phyloP scores from a whole-genome alignment of 352 stramenopile species.

The Aphanomyces euteiches region DNA sequence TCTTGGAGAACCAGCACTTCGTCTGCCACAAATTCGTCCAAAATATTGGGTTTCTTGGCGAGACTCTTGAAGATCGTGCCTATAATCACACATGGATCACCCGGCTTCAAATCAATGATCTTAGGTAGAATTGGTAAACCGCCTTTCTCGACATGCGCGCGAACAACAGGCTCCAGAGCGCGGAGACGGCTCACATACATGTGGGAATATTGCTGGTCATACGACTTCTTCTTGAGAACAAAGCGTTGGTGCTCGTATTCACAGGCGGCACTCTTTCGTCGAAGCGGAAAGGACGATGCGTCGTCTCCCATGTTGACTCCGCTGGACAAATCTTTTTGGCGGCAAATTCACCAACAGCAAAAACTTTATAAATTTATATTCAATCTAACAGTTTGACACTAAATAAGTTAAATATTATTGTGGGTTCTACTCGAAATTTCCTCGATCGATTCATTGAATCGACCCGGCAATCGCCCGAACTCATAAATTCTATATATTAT shows the following conservation, averaged over 20 bases:
- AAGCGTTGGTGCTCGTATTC: slow-evolving; percentile 52
- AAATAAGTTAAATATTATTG: no score
- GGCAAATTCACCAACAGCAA: background rate
- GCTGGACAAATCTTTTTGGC: background rate
- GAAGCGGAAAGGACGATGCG: slow-evolving; percentile 4
- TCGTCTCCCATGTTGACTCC: background rate
- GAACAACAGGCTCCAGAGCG: slow-evolving; percentile 60
- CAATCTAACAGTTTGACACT: no score
- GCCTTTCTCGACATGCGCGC: slow-evolving; percentile 36
- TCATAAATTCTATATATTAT: no score
- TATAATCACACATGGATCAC: slow-evolving; percentile 65
- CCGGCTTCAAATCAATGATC: slow-evolving; percentile 71
- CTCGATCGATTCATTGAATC: no score
- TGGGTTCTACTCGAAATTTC: no score
- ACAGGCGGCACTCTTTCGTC: slow-evolving; percentile 8
- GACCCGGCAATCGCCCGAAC: no score
- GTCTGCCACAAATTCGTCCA: slow-evolving; percentile 70
- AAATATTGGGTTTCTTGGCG: slow-evolving; percentile 68
- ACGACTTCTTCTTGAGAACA: slow-evolving; percentile 80
- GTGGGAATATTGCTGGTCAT: slow-evolving; percentile 87
- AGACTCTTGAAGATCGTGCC: slow-evolving; percentile 84
- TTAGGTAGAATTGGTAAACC: slow-evolving; percentile 49
- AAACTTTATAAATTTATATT: no score
- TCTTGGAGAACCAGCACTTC: slow-evolving; percentile 48
- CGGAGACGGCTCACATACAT: slow-evolving; percentile 84